Conservation (phyloP, 2,329 filamentous ascomycete species). For the Arthrobotrys entomopaga region DNA sequence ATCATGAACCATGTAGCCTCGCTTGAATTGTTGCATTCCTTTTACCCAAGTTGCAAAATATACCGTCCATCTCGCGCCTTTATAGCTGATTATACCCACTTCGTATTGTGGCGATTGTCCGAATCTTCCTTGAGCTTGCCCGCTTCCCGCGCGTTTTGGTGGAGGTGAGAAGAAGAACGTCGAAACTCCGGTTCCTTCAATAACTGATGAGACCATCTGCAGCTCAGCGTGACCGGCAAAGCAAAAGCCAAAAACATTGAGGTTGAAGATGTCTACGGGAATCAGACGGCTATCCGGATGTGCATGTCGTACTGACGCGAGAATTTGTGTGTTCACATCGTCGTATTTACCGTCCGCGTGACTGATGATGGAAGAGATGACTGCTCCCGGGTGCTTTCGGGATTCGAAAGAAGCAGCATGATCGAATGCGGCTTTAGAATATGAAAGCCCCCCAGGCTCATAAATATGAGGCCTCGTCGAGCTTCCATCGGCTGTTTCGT, state of each 20-base stretch:
- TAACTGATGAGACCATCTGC: constrained; percentile 37
- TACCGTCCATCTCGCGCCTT: constrained; percentile 37
- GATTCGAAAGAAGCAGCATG: not conserved
- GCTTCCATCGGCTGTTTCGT: not conserved
- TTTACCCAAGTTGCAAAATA: constrained; percentile 49
- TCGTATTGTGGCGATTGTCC: constrained; percentile 41
- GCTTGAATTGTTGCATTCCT: constrained; percentile 26
- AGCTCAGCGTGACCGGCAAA: constrained; percentile 47
- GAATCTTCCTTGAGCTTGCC: constrained; percentile 13
- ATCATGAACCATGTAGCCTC: constrained; percentile 47
- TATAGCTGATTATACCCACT: constrained; percentile 36
- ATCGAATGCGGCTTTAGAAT: constrained; percentile 40
- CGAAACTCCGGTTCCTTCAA: constrained; percentile 42
- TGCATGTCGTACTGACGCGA: constrained; percentile 29
- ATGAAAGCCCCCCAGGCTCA: constrained; percentile 21
- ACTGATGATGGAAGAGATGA: constrained; percentile 36
- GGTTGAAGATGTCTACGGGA: constrained; percentile 24
- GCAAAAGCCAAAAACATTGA: constrained; percentile 41
- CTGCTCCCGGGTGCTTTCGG: constrained; percentile 32
- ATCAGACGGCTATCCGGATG: constrained; percentile 35
- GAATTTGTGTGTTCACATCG: constrained; percentile 44
- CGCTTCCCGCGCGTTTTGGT: constrained; percentile 18
- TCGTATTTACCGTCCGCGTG: constrained; percentile 44
- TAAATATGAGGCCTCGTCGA: not conserved
- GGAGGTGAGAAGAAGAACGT: constrained; percentile 38